Evolutionary conservation across 345 rosid species (phyloP), one percentile per base, ranked within the genome.

Genomic region (Excoecaria cochinchinensis): DNA sequence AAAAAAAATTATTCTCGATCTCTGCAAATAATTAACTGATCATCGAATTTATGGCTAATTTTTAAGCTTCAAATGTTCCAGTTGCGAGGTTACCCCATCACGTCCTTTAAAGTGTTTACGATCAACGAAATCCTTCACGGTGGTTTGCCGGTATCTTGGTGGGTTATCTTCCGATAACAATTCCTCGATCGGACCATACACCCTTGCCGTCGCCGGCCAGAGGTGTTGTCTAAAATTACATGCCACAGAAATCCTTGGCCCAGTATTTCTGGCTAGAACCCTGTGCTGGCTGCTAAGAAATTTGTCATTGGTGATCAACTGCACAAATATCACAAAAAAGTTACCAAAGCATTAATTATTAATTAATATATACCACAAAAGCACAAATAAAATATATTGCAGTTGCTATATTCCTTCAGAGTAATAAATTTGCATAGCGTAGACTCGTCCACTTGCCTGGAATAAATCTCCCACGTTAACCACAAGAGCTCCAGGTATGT

Each of bases 171-270:
- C 63, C 8, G 70, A 69, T 12, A 76, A 11, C 69, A 70, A 61
- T 51, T 76, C 74, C 62, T 58, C 69, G 15, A 76, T 68, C 42
- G 79, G 79, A 7, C 70, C 79, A 17, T 76, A 76, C 8, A 70
- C 2, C 24, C 75, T 77, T 10, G 44, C 52, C 1, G 40, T 62
- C 65, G 52, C 55, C 4, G 60, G 42, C 14, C 4, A 4, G 15
- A 22, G 16, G 5, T 62, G 75, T 5, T 39, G 60, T 31, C 69
- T 70, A 31, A 13, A 62, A 39, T 70, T 50, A n/a, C 71, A 63
- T 42, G 57, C 80, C 25, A 77, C 80, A 3, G 80, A 77, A 24
- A 71, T 53, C 42, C 75, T 77, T 12, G 80, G 80, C 3, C 80
- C 70, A 10, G 63, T 21, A 5, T 13, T 42, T 51, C 51, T 62